Conservation (phyloP, 768 basidiomycete genomes). For the Suillus sp. region DNA sequence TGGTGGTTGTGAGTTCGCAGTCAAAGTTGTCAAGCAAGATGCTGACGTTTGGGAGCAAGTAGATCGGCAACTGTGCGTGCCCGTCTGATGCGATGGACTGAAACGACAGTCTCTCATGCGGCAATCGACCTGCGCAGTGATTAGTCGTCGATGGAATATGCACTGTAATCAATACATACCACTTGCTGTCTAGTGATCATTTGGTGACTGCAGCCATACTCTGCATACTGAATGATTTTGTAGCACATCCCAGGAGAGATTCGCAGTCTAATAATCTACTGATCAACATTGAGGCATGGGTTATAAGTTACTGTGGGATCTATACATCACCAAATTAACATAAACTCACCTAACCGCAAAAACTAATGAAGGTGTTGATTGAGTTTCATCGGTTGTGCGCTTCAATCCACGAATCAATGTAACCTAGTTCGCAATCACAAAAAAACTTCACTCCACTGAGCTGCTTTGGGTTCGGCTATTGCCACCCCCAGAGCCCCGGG, state of each 20-base stretch:
- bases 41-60: constrained; percentile 43
- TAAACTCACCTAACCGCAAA: background rate
- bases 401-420: background rate
- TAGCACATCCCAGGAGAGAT: constrained; percentile 34
- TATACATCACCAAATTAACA: background rate
- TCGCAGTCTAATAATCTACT: background rate
- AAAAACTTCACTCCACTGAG: constrained; percentile 2
- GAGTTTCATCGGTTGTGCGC: constrained; percentile 5
- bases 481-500: constrained; percentile 4
- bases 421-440: background rate
- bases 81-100: constrained; percentile 39
- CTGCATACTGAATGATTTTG: constrained; percentile 35
- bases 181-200: constrained; percentile 33
- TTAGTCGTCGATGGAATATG: background rate
- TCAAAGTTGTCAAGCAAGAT: background rate
- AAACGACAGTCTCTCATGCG: constrained; percentile 39
- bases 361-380: background rate
- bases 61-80: constrained; percentile 38
- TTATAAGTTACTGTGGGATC: constrained; percentile 2
- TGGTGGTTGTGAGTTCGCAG: constrained; percentile 17
- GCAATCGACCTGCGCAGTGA: constrained; percentile 49
- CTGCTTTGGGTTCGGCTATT: background rate
- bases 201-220: constrained; percentile 37
- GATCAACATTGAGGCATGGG: background rate
- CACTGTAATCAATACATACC: constrained; percentile 27